Base-by-base conservation (phyloP, 2,329 filamentous ascomycete species). In the Claviceps fusiformis region DNA sequence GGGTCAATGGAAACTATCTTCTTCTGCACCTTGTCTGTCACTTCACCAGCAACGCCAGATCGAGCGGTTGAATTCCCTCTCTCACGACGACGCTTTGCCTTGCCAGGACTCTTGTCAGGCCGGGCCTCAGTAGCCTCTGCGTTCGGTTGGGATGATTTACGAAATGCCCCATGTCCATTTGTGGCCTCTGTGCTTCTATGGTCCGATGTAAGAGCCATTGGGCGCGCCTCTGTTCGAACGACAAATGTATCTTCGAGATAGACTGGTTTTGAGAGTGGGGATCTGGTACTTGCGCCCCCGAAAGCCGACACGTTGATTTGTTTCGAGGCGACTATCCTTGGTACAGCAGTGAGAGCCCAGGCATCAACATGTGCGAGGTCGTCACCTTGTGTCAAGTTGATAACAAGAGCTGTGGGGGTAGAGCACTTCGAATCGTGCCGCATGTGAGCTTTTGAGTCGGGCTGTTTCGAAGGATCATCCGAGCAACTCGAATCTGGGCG, bases 371-470 rank as follows among this genome's bases (percentile, higher is more conserved):
- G 10, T 10, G 48, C 51, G 8, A 53, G 50, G n/a, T 52, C 52
- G 41, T 33, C 43, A 35, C 51, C 52, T 15, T 51, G 51, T 9
- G 47, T 56, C 41, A 56, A 44, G 33, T 37, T 48, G 19, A 54
- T 54, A 11, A 41, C 35, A 48, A 41, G n/a, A 43, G 43, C 13
- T 24, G n/a, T 5, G 24, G 39, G 13, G 15, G 19, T 19, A 15
- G 7, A 46, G 11, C 7, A 19, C 5, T 24, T 41, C 19, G 27
- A 13, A 24, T 37, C 48, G 13, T 33, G 37, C 24, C 46, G 35
- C 24, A 11, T 46, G n/a, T 11, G n/a, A 39, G 15, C 33, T 50
- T 8, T 27, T 13, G 27, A 35, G 9, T 45, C 17, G 35, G 3
- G 11, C 8, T 39, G 55, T 15, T 6, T 37, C 5, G 17, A 39